These are phyloP conservation scores for Chlamydomonas applanata DNA, from an alignment of 139 green algal genomes.

Conservation along the genomic window DNA sequence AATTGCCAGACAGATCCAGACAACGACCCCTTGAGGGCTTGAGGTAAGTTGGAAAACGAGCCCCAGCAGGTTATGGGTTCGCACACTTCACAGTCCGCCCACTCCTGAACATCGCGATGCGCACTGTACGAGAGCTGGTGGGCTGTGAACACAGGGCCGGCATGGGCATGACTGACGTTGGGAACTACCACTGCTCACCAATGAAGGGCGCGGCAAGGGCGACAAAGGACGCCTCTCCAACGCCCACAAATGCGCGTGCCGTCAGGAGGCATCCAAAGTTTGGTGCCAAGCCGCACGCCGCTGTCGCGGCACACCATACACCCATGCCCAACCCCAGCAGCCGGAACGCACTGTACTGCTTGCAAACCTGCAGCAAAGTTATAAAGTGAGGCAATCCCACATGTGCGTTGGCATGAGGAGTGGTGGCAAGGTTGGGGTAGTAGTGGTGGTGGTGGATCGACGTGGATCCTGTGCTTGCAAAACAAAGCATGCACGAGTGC, in stretches of 20 bases:
- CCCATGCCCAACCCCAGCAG: slow-evolving; percentile 86
- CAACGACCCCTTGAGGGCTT: too few relatives aligned
- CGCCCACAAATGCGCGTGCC: slow-evolving; percentile 77
- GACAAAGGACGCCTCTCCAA: slow-evolving; percentile 94
- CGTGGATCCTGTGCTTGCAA: background rate
- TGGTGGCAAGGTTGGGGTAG: too few relatives aligned
- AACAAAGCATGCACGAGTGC: background rate
- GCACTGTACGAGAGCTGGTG: too few relatives aligned
- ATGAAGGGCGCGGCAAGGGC: slow-evolving; percentile 94
- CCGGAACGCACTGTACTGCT: slow-evolving; percentile 54
- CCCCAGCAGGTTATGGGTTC: too few relatives aligned
- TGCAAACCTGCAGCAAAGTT: slow-evolving; percentile 41
- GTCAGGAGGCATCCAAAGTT: slow-evolving; percentile 65
- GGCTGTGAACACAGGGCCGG: too few relatives aligned
- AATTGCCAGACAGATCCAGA: too few relatives aligned
- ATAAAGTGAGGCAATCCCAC: too few relatives aligned
- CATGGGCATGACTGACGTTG: too few relatives aligned
- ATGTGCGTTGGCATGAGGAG: too few relatives aligned
- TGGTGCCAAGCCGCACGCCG: slow-evolving; percentile 63
- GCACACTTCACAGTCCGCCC: too few relatives aligned
- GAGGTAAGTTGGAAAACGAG: too few relatives aligned
- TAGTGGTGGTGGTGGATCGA: background rate
- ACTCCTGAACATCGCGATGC: too few relatives aligned
- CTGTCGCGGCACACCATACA: slow-evolving; percentile 75
- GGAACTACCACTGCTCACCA: slow-evolving; percentile 43